Percentiles rank a stretch among this genome's conserved stretches.
phyloP scores from a whole-genome alignment of 495 filamentous ascomycete genomes.

The Lentithecium fluviatile region DNA sequence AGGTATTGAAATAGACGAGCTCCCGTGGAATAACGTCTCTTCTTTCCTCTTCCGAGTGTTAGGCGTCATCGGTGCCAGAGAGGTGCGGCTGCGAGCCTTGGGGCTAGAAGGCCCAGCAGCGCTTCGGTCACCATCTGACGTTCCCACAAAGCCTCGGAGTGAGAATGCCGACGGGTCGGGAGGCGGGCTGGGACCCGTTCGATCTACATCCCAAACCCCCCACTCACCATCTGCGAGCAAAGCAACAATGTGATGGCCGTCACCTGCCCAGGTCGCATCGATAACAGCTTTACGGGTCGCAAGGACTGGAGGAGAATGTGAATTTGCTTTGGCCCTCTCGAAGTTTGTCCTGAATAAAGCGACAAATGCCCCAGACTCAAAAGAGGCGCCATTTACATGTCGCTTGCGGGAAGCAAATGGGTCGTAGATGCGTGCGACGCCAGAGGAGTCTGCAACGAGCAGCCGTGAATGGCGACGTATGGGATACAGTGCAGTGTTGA shows the following conservation, averaged over 20 bases:
- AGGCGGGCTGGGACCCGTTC: constrained; percentile 59
- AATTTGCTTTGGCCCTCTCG: constrained; percentile 2
- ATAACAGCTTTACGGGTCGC: constrained; percentile 68
- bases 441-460: constrained; percentile 64
- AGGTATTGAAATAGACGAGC: constrained; percentile 39
- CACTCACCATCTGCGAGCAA: constrained; percentile 84
- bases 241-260: constrained; percentile 71
- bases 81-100: constrained; percentile 37
- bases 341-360: constrained; percentile 34
- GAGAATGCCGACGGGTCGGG: constrained; percentile 64
- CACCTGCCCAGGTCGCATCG: constrained; percentile 80
- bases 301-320: constrained; percentile 6
- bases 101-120: constrained; percentile 9
- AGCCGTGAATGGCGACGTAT: constrained; percentile 60
- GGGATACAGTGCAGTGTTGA: constrained; percentile 66
- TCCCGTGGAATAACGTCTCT: constrained; percentile 55
- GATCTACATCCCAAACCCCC: constrained; percentile 89
- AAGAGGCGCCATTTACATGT: background rate
- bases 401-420: constrained; percentile 29
- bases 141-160: constrained; percentile 63
- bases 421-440: constrained; percentile 67
- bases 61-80: constrained; percentile 81
- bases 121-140: constrained; percentile 40
- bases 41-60: constrained; percentile 65
- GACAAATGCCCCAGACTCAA: constrained; percentile 36